Base-by-base conservation (phyloP, 139 green algal genomes). In the Limnomonas spitsbergensis region DNA sequence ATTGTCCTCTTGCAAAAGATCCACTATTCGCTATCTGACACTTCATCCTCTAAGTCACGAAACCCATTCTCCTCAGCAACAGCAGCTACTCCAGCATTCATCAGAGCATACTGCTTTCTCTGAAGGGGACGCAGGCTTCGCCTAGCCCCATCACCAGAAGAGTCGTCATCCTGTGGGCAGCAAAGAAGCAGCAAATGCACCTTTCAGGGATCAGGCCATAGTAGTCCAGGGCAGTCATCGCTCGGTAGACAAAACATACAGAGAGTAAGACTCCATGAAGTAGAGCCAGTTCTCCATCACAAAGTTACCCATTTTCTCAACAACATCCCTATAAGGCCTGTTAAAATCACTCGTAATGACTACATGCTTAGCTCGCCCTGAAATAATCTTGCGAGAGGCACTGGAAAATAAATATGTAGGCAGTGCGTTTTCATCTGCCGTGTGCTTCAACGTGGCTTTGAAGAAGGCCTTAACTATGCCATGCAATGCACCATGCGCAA, bases 231-330 rank as follows among this genome's bases (percentile, higher is more conserved):
- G 47, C 47, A 29, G 20, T 61, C 14, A 61, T 61, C 47, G n/a
- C n/a, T n/a, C n/a, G 20, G 47, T 61, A 61, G 47, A 61, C 47
- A 61, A 20, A 61, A 61, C 20, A 61, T 61, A 20, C 20, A 14
- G 20, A 61, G 20, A 61, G 20, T 61, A 14, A 14, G 14, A 61
- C 14, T 61, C 47, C 47, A 61, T 29, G 20, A 61, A 61, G 47
- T 61, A 14, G 14, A 61, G 20, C 47, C 47, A 61, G 20, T 61
- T 20, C 20, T 14, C 47, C 47, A 61, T 61, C 47, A 61, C 47
- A 61, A 61, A 61, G 47, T 61, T 61, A 61, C 47, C 47, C 47
- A 61, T 29, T 61, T 61, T 61, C 14, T 61, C 47, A 61, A 61
- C 47, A 61, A 61, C 20, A 20, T 61, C 47, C 14, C 14, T 14